phyloP scores from a whole-genome alignment of 441 rosid species.

The Eutrema salsugineum region DNA sequence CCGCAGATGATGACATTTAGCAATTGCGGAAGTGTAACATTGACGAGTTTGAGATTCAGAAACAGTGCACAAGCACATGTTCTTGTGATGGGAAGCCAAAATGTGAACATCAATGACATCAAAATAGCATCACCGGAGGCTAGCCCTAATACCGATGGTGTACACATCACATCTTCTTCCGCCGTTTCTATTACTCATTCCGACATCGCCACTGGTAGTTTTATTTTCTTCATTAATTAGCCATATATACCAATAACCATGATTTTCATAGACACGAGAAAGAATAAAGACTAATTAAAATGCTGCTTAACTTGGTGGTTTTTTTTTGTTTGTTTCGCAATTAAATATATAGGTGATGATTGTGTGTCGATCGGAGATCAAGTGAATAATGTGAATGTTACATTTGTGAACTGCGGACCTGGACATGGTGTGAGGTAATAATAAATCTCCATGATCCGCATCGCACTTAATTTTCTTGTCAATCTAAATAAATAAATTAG shows the following conservation, averaged over 20 bases:
- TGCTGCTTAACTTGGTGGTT: too few species aligned
- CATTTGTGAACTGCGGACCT: slow-evolving; percentile 45
- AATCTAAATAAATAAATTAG: too few species aligned
- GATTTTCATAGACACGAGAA: too few species aligned
- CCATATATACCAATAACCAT: neutral
- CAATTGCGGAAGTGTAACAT: slow-evolving; percentile 11
- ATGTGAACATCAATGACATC: slow-evolving; percentile 22
- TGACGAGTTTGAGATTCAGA: slow-evolving; percentile 27
- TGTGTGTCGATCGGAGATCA: slow-evolving; percentile 51
- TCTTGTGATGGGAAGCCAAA: slow-evolving; percentile 23
- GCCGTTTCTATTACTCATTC: slow-evolving; percentile 29
- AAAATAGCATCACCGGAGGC: slow-evolving; percentile 33
- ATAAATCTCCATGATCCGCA: neutral
- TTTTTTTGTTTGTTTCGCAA: neutral
- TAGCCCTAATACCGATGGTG: slow-evolving; percentile 65
- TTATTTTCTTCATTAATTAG: neutral
- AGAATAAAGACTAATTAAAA: too few species aligned
- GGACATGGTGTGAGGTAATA: slow-evolving; percentile 63
- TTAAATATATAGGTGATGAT: slow-evolving; percentile 46
- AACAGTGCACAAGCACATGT: slow-evolving; percentile 51
- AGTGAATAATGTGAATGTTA: slow-evolving; percentile 24
- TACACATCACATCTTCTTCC: slow-evolving; percentile 38
- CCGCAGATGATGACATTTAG: slow-evolving; percentile 39
- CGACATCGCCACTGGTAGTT: slow-evolving; percentile 36
- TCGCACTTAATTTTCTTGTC: neutral